Evolutionary conservation across 2,329 filamentous ascomycete genomes (phyloP).

Genomic region (Ceratocystis diversiconidia): DNA sequence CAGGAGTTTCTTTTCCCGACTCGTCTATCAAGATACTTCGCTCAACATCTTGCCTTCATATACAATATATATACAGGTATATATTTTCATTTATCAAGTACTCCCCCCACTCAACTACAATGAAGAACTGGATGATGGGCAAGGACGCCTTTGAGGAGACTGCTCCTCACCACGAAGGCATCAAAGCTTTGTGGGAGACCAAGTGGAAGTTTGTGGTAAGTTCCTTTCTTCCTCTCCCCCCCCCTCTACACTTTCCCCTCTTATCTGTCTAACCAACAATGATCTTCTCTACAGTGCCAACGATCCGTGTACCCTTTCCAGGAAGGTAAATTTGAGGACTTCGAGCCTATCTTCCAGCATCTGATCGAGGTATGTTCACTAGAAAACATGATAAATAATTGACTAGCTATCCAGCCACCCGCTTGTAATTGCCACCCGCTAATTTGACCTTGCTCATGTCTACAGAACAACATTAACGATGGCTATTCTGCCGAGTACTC

Average conservation of each 20-base stretch:
- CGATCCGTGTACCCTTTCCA: constrained; percentile 62
- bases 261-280: background rate
- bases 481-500: constrained; percentile 53
- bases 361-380: constrained; percentile 38
- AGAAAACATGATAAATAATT: no score
- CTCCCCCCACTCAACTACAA: background rate
- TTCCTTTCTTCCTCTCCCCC: background rate
- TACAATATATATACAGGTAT: no score
- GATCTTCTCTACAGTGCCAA: constrained; percentile 28
- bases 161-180: constrained; percentile 45
- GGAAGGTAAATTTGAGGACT: constrained; percentile 53
- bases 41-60: no score
- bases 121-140: constrained; percentile 31
- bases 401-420: background rate
- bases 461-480: constrained; percentile 44
- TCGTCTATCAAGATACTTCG: no score
- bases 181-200: constrained; percentile 55
- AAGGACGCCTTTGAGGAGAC: constrained; percentile 28
- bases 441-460: background rate
- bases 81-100: background rate
- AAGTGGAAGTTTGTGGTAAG: constrained; percentile 58
- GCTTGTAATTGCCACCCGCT: background rate
- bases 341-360: constrained; percentile 51
- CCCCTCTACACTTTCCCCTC: background rate
- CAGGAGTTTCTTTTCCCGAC: no score